These are phyloP conservation scores for Penicillium turbatum DNA, from an alignment of 495 filamentous ascomycete genomes.

Conservation along the genomic window DNA sequence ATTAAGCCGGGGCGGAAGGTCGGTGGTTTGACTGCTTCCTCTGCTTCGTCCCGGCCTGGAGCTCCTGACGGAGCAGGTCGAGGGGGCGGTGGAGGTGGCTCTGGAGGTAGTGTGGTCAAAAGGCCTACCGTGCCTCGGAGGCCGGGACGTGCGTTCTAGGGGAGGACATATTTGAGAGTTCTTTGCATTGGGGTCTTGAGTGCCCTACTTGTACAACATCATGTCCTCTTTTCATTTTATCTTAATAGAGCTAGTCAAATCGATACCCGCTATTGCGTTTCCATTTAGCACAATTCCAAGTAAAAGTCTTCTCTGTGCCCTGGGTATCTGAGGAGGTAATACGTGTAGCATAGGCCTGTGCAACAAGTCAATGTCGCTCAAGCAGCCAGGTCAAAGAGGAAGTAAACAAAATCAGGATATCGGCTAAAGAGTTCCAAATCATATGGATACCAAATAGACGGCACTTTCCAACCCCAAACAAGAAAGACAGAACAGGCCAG, in stretches of 20 bases:
- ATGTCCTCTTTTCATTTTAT: background rate
- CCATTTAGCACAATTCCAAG: background rate
- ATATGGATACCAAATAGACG: conserved; percentile 1
- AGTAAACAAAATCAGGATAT: background rate
- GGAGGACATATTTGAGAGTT: background rate
- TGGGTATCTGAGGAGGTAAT: too few species aligned
- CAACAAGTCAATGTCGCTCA: conserved; percentile 1
- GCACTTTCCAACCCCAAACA: conserved; percentile 6
- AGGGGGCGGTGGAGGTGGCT: conserved; percentile 36
- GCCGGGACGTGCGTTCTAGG: conserved; percentile 48
- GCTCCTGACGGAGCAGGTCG: conserved; percentile 32
- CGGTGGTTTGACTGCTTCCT: conserved; percentile 41
- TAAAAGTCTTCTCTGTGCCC: background rate
- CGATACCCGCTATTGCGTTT: conserved; percentile 7
- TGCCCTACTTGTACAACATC: background rate
- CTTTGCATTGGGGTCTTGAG: background rate
- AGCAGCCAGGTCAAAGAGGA: background rate
- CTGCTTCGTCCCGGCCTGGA: conserved; percentile 48
- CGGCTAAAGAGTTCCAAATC: background rate
- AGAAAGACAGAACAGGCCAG: conserved; percentile 1
- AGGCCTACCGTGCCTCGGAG: conserved; percentile 55
- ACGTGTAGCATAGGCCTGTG: background rate
- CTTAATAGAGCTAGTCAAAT: conserved; percentile 5
- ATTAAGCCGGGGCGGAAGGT: conserved; percentile 34
- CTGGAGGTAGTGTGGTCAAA: conserved; percentile 50